Evolutionary conservation across 164 flowering plant genomes (phyloP).

Genomic region (Platanus orientalis): DNA sequence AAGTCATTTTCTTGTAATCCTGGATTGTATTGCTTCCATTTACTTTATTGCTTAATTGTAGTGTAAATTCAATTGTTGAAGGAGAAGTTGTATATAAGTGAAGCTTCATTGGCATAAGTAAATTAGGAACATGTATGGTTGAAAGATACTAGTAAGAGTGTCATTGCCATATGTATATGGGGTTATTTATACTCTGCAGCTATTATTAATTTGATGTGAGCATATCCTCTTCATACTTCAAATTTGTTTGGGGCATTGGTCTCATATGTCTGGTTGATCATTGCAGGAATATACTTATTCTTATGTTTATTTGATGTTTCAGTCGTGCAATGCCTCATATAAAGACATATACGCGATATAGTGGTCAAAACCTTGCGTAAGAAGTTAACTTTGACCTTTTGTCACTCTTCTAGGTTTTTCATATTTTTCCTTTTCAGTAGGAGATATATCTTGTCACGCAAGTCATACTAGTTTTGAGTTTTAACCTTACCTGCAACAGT

Average conservation of each 20-base stretch:
- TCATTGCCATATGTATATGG: too few species aligned
- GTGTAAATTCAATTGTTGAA: too few species aligned
- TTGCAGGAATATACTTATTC: background rate
- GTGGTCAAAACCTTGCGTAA: constrained; percentile 92
- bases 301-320: constrained; percentile 25
- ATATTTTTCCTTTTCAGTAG: background rate
- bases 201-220: background rate
- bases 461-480: constrained; percentile 7
- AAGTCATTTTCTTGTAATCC: too few species aligned
- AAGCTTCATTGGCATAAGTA: background rate
- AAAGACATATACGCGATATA: constrained; percentile 92
- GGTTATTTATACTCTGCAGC: background rate
- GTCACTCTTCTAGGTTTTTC: background rate
- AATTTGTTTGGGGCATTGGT: background rate
- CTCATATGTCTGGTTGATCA: background rate
- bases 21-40: too few species aligned
- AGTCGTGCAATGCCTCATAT: constrained; percentile 99
- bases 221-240: background rate
- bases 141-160: too few species aligned
- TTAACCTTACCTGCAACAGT: constrained; percentile 34
- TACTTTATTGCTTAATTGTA: too few species aligned
- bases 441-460: background rate
- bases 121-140: too few species aligned
- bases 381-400: constrained; percentile 17
- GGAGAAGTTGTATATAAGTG: too few species aligned